These are phyloP conservation scores for Lasiodiplodia citricola DNA, from an alignment of 2,329 filamentous ascomycete genomes.

Conservation along the genomic window DNA sequence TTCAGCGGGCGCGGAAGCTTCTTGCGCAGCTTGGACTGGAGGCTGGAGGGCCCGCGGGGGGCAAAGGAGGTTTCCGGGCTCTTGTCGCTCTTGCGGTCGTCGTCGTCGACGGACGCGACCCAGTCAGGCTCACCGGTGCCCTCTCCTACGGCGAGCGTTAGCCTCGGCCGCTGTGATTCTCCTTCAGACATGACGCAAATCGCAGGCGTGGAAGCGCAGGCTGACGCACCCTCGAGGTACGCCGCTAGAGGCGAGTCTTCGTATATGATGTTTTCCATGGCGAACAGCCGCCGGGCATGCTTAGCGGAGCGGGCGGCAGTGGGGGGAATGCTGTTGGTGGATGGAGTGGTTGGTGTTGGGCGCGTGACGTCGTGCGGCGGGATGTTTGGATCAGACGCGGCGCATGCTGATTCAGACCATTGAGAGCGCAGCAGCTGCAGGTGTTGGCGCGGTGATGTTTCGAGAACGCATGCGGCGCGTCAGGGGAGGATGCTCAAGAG, in stretches of 20 bases:
- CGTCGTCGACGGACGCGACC: slow-evolving; percentile 23
- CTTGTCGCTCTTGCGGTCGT: slow-evolving; percentile 1
- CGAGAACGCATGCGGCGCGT: background rate
- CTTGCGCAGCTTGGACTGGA: slow-evolving; percentile 55
- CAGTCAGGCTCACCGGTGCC: slow-evolving; percentile 35
- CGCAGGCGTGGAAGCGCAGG: slow-evolving; percentile 23
- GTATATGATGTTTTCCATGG: slow-evolving; percentile 87
- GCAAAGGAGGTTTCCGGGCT: slow-evolving; percentile 49
- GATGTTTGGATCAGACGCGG: slow-evolving; percentile 23
- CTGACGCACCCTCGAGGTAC: slow-evolving; percentile 79
- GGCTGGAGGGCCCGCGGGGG: slow-evolving; percentile 55
- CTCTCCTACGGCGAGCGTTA: slow-evolving; percentile 40
- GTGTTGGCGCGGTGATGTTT: slow-evolving; percentile 9
- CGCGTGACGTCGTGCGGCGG: slow-evolving; percentile 24
- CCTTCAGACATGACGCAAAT: slow-evolving; percentile 27
- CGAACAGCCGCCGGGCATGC: slow-evolving; percentile 30
- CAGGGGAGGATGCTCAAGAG: slow-evolving; percentile 7
- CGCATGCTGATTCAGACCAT: slow-evolving; percentile 23
- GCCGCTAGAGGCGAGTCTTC: slow-evolving; percentile 86
- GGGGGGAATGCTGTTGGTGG: slow-evolving; percentile 2
- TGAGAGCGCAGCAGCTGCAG: background rate
- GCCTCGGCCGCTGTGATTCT: slow-evolving; percentile 25
- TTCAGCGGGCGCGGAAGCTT: slow-evolving; percentile 55
- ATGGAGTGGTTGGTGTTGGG: background rate
- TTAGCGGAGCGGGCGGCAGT: slow-evolving; percentile 13